phyloP scores from a whole-genome alignment of 805 yeast genomes.

The Saccharomyces jurei region DNA sequence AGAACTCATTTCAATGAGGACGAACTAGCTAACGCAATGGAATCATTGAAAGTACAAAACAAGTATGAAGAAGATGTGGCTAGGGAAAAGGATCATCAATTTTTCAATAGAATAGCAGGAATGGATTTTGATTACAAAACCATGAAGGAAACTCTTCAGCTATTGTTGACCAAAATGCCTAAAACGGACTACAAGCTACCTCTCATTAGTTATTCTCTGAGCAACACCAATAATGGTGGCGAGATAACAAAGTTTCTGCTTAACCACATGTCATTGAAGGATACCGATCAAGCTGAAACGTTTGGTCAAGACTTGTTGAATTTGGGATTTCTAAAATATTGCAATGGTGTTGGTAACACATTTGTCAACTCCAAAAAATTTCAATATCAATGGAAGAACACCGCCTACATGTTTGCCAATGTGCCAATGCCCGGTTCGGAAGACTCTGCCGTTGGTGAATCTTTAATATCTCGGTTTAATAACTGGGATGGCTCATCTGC shows the following conservation, averaged over 20 bases:
- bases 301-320: slow-evolving; percentile 67
- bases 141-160: slow-evolving; percentile 34
- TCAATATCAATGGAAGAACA: slow-evolving; percentile 73
- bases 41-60: slow-evolving; percentile 16
- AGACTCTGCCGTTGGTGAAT: background rate
- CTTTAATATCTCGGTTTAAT: background rate
- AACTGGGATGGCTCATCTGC: background rate
- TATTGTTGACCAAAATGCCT: slow-evolving; percentile 44
- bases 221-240: slow-evolving; percentile 29
- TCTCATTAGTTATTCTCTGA: slow-evolving; percentile 35
- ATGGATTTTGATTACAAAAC: slow-evolving; percentile 29
- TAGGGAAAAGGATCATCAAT: slow-evolving; percentile 24
- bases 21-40: slow-evolving; percentile 17
- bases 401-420: slow-evolving; percentile 51
- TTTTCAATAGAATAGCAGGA: slow-evolving; percentile 24
- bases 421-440: slow-evolving; percentile 14
- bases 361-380: slow-evolving; percentile 72
- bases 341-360: slow-evolving; percentile 54
- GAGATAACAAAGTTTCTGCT: slow-evolving; percentile 28
- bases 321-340: slow-evolving; percentile 48
- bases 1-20: slow-evolving; percentile 20
- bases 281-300: slow-evolving; percentile 53
- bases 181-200: slow-evolving; percentile 51
- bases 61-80: slow-evolving; percentile 18
- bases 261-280: slow-evolving; percentile 23